phyloP scores from a whole-genome alignment of 2,329 filamentous ascomycete genomes.

The Neofusicoccum umdonicola region DNA sequence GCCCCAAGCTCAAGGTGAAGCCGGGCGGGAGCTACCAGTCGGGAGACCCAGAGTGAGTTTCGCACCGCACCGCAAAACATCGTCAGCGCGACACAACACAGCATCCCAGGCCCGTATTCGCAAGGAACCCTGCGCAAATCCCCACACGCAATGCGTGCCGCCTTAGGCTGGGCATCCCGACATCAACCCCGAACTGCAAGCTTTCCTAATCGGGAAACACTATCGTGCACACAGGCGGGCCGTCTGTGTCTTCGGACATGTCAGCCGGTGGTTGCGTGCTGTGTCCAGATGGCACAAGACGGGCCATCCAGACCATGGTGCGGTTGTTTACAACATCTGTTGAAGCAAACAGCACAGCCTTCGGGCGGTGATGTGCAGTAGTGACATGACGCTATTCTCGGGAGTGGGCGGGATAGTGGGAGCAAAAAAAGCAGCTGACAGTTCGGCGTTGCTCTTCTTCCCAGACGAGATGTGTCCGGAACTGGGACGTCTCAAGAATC shows the following conservation, averaged over 20 bases:
- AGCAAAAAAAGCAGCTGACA: neutral
- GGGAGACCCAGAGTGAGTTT: neutral
- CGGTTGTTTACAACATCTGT: neutral
- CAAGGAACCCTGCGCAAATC: slow-evolving; percentile 9
- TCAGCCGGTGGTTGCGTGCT: neutral
- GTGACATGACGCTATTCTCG: neutral
- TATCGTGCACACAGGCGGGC: neutral
- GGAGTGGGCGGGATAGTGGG: neutral
- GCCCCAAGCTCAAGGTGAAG: neutral
- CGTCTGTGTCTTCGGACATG: neutral
- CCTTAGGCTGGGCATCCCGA: neutral
- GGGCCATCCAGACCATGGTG: neutral
- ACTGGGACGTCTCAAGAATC: neutral
- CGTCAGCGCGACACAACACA: neutral
- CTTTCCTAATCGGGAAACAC: neutral
- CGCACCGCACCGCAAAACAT: neutral
- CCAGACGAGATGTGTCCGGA: neutral
- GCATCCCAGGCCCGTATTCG: neutral
- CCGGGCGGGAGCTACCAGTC: neutral
- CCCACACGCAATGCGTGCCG: neutral
- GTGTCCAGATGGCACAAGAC: neutral
- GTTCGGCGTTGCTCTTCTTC: neutral
- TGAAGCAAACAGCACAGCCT: slow-evolving; percentile 1
- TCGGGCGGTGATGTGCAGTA: neutral
- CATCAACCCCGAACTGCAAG: neutral